Evolutionary conservation across 2,329 filamentous ascomycete species (phyloP).

Genomic region (Ascochyta viciae-villosae): DNA sequence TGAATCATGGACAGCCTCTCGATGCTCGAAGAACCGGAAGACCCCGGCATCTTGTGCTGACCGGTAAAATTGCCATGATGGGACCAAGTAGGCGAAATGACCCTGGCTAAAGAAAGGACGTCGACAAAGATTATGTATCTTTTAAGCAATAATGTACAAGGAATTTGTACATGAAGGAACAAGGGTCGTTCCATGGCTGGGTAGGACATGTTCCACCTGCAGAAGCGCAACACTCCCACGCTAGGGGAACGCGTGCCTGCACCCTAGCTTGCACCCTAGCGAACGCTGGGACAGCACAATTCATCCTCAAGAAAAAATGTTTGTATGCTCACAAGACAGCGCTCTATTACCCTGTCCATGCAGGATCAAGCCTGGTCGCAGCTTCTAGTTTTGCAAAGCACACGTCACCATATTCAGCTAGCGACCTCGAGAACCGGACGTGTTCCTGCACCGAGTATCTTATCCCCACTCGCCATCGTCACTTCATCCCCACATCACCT

Average conservation of each 20-base stretch:
- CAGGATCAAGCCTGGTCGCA: slow-evolving; percentile 12
- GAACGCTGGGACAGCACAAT: slow-evolving; percentile 6
- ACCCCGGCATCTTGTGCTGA: slow-evolving; percentile 8
- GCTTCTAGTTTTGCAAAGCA: neutral
- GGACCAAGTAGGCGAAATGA: slow-evolving; percentile 8
- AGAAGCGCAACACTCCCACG: slow-evolving; percentile 1
- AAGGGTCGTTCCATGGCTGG: slow-evolving; percentile 4
- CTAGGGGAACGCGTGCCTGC: slow-evolving; percentile 8
- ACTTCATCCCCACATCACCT: slow-evolving; percentile 18
- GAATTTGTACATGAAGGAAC: slow-evolving; percentile 1
- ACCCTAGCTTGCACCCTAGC: slow-evolving; percentile 1
- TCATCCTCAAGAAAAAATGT: neutral
- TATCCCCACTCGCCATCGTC: slow-evolving; percentile 13
- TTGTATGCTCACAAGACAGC: slow-evolving; percentile 7
- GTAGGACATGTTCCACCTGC: slow-evolving; percentile 1
- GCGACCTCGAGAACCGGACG: neutral
- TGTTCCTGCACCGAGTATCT: slow-evolving; percentile 18
- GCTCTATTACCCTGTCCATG: neutral
- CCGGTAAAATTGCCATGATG: slow-evolving; percentile 10
- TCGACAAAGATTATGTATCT: slow-evolving; percentile 1
- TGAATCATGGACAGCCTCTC: slow-evolving; percentile 17
- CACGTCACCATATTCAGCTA: slow-evolving; percentile 4
- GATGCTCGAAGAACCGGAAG: slow-evolving; percentile 8
- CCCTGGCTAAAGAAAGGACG: slow-evolving; percentile 8
- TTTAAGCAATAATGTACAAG: slow-evolving; percentile 7